Percentiles rank a stretch among this genome's conserved stretches.
Evolutionary conservation across 495 filamentous ascomycete genomes (phyloP).

Genomic region (Emericellopsis terricola): DNA sequence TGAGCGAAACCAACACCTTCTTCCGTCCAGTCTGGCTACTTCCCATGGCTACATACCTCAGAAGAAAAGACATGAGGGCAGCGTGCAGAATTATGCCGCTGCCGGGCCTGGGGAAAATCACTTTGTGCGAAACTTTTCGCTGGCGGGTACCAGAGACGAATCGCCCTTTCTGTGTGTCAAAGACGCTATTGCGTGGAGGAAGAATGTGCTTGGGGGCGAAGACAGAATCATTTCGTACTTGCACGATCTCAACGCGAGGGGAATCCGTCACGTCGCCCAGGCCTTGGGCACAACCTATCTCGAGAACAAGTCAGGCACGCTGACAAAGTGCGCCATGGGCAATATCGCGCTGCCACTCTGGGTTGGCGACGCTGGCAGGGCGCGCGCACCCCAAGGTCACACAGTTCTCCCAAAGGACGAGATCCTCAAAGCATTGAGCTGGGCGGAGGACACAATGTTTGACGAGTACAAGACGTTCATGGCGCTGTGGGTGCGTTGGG

Average conservation of each 20-base stretch:
- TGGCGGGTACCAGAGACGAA: slow-evolving; percentile 57
- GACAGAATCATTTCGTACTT: slow-evolving; percentile 42
- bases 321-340: slow-evolving; percentile 34
- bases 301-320: slow-evolving; percentile 30
- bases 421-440: slow-evolving; percentile 23
- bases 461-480: slow-evolving; percentile 54
- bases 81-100: slow-evolving; percentile 18
- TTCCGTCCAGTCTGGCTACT: slow-evolving; percentile 62
- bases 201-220: slow-evolving; percentile 58
- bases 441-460: slow-evolving; percentile 36
- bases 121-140: slow-evolving; percentile 61
- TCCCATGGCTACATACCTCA: slow-evolving; percentile 36
- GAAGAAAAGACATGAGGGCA: slow-evolving; percentile 17
- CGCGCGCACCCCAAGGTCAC: slow-evolving; percentile 8
- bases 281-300: slow-evolving; percentile 55
- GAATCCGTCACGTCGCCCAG: slow-evolving; percentile 35
- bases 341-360: slow-evolving; percentile 60
- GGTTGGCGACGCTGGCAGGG: slow-evolving; percentile 7
- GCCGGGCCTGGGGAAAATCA: slow-evolving; percentile 21
- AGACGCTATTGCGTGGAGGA: slow-evolving; percentile 49
- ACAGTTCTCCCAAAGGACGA: slow-evolving; percentile 17
- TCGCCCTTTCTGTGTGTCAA: slow-evolving; percentile 52
- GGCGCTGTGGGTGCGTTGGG: slow-evolving; percentile 38
- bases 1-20: slow-evolving; percentile 46
- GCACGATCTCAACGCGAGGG: slow-evolving; percentile 36